phyloP scores from a whole-genome alignment of 2,329 filamentous ascomycete genomes.

The Magnaporthiopsis poae region DNA sequence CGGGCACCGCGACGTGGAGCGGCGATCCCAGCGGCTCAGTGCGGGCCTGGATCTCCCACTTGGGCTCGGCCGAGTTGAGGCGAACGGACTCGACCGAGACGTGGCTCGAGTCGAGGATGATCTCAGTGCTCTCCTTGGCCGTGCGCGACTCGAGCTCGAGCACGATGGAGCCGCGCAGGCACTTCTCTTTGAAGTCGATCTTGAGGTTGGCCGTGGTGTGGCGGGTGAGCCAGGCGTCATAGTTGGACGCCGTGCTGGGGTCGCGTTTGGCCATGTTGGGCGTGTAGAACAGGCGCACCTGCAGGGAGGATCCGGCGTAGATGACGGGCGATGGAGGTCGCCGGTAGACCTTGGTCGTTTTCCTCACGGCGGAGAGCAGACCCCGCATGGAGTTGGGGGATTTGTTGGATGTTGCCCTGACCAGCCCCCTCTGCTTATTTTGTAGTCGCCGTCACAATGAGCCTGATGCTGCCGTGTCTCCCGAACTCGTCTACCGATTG shows the following conservation, averaged over 20 bases:
- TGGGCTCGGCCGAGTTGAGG: slow-evolving; percentile 51
- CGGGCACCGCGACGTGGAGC: slow-evolving; percentile 53
- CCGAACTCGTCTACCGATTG: background rate
- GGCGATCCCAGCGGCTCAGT: slow-evolving; percentile 66
- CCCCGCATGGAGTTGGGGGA: background rate
- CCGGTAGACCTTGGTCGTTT: background rate
- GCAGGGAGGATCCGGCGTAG: background rate
- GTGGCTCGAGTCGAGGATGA: slow-evolving; percentile 81
- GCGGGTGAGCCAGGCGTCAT: slow-evolving; percentile 73
- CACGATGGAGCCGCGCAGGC: slow-evolving; percentile 65
- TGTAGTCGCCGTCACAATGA: background rate
- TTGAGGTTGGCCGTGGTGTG: slow-evolving; percentile 75
- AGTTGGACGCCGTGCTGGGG: slow-evolving; percentile 86
- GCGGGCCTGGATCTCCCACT: slow-evolving; percentile 63
- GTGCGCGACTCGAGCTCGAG: slow-evolving; percentile 70
- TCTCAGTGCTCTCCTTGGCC: slow-evolving; percentile 60
- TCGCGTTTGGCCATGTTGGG: slow-evolving; percentile 47
- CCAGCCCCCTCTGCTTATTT: background rate
- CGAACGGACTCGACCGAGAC: slow-evolving; percentile 64
- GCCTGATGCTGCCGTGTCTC: background rate
- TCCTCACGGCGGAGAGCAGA: background rate
- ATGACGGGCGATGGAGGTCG: background rate
- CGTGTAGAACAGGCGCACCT: slow-evolving; percentile 15
- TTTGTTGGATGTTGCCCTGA: background rate
- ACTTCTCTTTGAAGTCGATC: slow-evolving; percentile 73